These are phyloP conservation scores for Pleoardoris graminearum DNA, from an alignment of 2,329 filamentous ascomycete genomes.

Conservation along the genomic window DNA sequence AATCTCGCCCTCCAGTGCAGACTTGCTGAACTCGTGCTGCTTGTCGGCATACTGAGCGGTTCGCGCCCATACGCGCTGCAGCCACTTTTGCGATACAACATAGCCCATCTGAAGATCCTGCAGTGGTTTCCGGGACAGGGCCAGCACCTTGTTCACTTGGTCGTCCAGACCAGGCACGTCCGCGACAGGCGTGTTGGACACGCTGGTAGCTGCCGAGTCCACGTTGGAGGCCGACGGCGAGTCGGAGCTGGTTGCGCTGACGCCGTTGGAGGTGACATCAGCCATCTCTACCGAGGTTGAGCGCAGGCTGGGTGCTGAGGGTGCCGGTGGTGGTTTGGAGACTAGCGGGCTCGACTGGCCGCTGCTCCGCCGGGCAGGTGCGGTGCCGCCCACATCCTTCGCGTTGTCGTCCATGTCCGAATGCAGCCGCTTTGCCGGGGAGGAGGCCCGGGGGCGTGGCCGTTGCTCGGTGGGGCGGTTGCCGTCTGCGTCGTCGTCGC, in stretches of 20 bases:
- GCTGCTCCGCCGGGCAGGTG: slow-evolving; percentile 25
- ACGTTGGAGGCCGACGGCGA: slow-evolving; percentile 31
- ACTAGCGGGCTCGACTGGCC: slow-evolving; percentile 30
- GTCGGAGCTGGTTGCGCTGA: slow-evolving; percentile 30
- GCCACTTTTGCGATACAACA: slow-evolving; percentile 78
- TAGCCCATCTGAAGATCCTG: slow-evolving; percentile 75
- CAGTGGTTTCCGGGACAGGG: slow-evolving; percentile 60
- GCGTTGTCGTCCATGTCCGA: slow-evolving; percentile 56
- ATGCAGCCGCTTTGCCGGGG: slow-evolving; percentile 60
- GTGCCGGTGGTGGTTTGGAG: slow-evolving; percentile 29
- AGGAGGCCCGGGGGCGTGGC: slow-evolving; percentile 50
- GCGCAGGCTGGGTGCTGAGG: slow-evolving; percentile 34
- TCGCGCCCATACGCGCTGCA: slow-evolving; percentile 54
- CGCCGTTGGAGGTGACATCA: slow-evolving; percentile 34
- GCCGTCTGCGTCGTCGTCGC: slow-evolving; percentile 38
- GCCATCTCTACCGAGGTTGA: slow-evolving; percentile 52
- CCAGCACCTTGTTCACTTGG: slow-evolving; percentile 74
- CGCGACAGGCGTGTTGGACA: slow-evolving; percentile 22
- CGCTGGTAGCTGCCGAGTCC: slow-evolving; percentile 27
- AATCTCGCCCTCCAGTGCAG: slow-evolving; percentile 64
- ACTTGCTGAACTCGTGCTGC: slow-evolving; percentile 60
- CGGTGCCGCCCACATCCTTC: slow-evolving; percentile 41
- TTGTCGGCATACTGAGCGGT: slow-evolving; percentile 36
- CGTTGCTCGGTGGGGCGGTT: slow-evolving; percentile 25
- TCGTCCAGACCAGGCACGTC: slow-evolving; percentile 54